phyloP scores from a whole-genome alignment of 176 grass and related monocot species.

The Alloteropsis semialata region DNA sequence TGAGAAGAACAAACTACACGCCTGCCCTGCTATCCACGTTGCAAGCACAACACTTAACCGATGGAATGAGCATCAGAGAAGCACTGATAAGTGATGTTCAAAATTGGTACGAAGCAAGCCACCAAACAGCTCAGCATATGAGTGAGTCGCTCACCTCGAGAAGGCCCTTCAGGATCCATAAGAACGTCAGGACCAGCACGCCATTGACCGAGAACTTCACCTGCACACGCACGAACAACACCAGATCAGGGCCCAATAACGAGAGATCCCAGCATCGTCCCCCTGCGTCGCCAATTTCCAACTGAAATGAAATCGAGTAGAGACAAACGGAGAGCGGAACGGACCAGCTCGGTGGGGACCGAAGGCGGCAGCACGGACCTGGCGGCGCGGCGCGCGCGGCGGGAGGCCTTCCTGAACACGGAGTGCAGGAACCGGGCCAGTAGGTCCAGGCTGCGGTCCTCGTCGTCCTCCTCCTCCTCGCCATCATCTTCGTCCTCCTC shows the following conservation, averaged over 20 bases:
- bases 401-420: constrained; percentile 72
- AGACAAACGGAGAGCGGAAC: background rate
- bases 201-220: constrained; percentile 97
- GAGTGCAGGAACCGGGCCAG: constrained; percentile 64
- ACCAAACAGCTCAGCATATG: background rate
- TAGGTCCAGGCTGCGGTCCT: constrained; percentile 85
- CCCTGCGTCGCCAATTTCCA: background rate
- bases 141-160: constrained; percentile 63
- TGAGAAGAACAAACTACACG: background rate
- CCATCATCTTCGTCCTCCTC: constrained; percentile 55
- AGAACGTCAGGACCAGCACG: constrained; percentile 64
- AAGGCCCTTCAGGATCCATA: constrained; percentile 90
- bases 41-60: background rate
- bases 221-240: constrained; percentile 33
- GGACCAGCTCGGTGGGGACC: constrained; percentile 78
- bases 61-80: background rate
- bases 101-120: background rate
- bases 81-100: background rate
- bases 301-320: background rate
- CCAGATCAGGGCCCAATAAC: constrained; percentile 15
- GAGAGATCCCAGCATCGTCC: constrained; percentile 11
- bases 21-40: background rate
- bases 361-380: constrained; percentile 90
- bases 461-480: constrained; percentile 55
- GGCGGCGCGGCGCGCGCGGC: constrained; percentile 65